Base-by-base conservation (phyloP, 2,329 filamentous ascomycete species). In the Davidsoniella neocaledoniae region DNA sequence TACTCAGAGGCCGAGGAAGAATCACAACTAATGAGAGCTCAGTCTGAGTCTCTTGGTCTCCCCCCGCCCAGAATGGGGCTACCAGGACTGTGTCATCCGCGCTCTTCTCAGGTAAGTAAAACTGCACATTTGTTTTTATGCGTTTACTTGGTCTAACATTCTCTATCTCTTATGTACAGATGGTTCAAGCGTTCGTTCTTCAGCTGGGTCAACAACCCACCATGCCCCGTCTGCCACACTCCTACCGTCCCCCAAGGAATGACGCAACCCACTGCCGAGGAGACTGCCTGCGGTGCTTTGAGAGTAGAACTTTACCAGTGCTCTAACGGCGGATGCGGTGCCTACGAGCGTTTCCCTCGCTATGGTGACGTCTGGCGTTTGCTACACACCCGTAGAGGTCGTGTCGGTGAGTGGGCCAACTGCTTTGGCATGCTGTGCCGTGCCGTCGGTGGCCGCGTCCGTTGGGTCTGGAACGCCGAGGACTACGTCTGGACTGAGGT, bases 371-470 rank as follows among this genome's bases (percentile, higher is more conserved):
- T 94, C 23, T 96, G 93, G 80, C 81, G 87, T 46, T 67, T 96
- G 54, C 69, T 98, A 41, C 83, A 95, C 63, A 93, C 86, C 25
- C 74, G 85, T 57, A 76, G 83, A 57, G 91, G 91, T 36, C 81
- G 91, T 57, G 83, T 83, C 54, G 91, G 91, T 54, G 91, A 98
- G 68, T 96, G 91, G 87, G 87, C 86, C 56, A 96, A 95, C 67
- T 95, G 88, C 72, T 98, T 98, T 68, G 90, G 83, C 67, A 96
- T 96, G 91, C 74, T 98, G 48, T 96, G 90, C 70, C 79, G 90
- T 53, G 91, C 91, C 4, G 79, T 96, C 12, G 90, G 90, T 46
- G 85, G 83, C 53, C 77, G 90, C 54, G 87, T 95, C 21, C 79
- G 91, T 59, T 98, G 91, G 91, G 83, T 98, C 9, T 98, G 91